Percentiles rank a stretch among this genome's conserved stretches.
phyloP scores from a whole-genome alignment of 108 stramenopile species.

The Cyclostephanos invisitatus region DNA sequence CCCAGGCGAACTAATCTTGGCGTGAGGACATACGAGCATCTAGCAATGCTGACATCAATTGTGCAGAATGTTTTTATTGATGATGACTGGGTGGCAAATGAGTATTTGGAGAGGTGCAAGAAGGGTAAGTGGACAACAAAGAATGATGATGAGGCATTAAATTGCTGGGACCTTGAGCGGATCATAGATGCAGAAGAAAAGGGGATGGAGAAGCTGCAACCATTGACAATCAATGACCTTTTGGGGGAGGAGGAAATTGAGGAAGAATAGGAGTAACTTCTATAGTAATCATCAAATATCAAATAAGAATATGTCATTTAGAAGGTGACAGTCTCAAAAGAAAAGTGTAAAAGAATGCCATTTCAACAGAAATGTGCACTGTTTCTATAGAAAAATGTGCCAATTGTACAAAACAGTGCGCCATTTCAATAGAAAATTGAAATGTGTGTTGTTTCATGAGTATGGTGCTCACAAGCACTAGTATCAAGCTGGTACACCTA shows the following conservation, averaged over 20 bases:
- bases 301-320: neutral
- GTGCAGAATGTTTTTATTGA: too few relatives aligned
- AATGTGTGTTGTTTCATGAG: conserved; percentile 1
- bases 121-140: too few relatives aligned
- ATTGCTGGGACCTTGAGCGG: neutral
- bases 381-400: conserved; percentile 1
- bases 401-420: neutral
- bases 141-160: too few relatives aligned
- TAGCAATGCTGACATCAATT: too few relatives aligned
- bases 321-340: neutral
- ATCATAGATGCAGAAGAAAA: neutral
- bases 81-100: too few relatives aligned
- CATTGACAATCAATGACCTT: conserved; percentile 2
- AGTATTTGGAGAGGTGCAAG: too few relatives aligned
- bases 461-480: conserved; percentile 1
- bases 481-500: neutral
- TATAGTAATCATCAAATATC: conserved; percentile 2
- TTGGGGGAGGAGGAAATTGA: neutral
- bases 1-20: too few relatives aligned
- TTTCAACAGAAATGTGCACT: neutral
- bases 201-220: neutral
- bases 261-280: neutral
- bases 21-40: too few relatives aligned
- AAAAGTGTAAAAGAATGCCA: neutral
- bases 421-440: conserved; percentile 4